Conservation (phyloP, 2,329 filamentous ascomycete species). For the Diaporthe sp. region DNA sequence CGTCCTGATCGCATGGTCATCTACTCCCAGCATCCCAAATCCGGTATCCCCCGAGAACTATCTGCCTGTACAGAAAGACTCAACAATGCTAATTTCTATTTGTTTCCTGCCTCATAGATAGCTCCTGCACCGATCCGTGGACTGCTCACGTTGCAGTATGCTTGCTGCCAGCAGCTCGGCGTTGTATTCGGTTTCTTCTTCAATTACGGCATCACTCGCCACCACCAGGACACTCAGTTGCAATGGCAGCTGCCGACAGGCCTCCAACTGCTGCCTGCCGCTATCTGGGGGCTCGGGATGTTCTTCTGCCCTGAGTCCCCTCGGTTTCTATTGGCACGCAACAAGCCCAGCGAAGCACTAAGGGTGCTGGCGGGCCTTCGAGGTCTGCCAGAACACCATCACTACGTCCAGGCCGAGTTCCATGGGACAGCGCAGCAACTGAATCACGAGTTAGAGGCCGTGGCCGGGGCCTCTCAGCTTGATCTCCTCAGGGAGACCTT, state of each 20-base stretch:
- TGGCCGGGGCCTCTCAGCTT: conserved; percentile 72
- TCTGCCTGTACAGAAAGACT: not conserved
- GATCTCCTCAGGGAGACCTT: conserved; percentile 79
- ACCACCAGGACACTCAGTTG: conserved; percentile 41
- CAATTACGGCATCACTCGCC: conserved; percentile 57
- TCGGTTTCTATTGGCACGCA: conserved; percentile 46
- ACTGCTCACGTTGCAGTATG: conserved; percentile 5
- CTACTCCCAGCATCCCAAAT: not conserved
- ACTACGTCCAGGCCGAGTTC: conserved; percentile 3
- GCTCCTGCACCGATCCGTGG: conserved; percentile 8
- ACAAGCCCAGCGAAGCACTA: not conserved
- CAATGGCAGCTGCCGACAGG: conserved; percentile 62
- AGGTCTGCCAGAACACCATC: not conserved
- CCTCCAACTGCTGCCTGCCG: conserved; percentile 62
- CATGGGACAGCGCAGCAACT: conserved; percentile 56
- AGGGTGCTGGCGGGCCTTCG: not conserved
- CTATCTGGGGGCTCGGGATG: conserved; percentile 65
- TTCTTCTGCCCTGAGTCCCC: conserved; percentile 71
- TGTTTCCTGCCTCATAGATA: not conserved
- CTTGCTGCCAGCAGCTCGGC: conserved; percentile 21
- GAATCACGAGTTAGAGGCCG: conserved; percentile 79
- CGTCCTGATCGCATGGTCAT: not conserved
- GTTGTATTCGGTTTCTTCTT: conserved; percentile 14
- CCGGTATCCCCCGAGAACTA: not conserved
- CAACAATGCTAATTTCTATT: not conserved